Evolutionary conservation across 257 asterid genomes (phyloP).

Genomic region (Jasminum sambac): DNA sequence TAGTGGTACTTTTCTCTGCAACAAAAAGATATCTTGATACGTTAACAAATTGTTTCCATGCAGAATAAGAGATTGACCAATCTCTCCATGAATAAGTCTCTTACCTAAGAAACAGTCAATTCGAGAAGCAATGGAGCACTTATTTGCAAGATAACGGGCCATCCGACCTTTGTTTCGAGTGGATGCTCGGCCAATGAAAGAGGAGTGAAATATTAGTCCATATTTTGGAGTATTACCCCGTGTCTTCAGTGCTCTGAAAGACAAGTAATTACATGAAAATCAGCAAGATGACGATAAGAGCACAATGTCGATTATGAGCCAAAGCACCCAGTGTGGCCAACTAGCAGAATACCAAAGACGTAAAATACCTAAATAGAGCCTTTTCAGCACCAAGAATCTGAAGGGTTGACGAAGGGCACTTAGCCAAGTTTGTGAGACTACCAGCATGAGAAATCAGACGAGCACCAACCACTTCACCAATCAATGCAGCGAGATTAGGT

Average conservation of each 20-base stretch:
- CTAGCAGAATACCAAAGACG: neutral
- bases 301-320: neutral
- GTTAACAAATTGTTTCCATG: neutral
- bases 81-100: neutral
- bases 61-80: constrained; percentile 4
- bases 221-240: constrained; percentile 95
- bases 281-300: neutral
- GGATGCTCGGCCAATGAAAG: constrained; percentile 98
- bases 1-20: constrained; percentile 70
- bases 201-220: constrained; percentile 95
- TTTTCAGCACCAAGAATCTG: constrained; percentile 99
- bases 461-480: constrained; percentile 98
- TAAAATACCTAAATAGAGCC: constrained; percentile 80
- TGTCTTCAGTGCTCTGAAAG: constrained; percentile 82
- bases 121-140: constrained; percentile 97
- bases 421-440: constrained; percentile 91
- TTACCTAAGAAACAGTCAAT: constrained; percentile 88
- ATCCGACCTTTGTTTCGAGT: constrained; percentile 89
- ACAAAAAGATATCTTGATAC: neutral
- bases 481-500: constrained; percentile 89
- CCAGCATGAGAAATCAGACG: constrained; percentile 99
- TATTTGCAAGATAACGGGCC: constrained; percentile 98
- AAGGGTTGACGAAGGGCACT: constrained; percentile 94
- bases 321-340: neutral
- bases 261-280: constrained; percentile 7